Percentiles rank a stretch among this genome's conserved stretches.
Evolutionary conservation across 2,329 filamentous ascomycete species (phyloP).

Genomic region (Ceratocystis harringtonii): DNA sequence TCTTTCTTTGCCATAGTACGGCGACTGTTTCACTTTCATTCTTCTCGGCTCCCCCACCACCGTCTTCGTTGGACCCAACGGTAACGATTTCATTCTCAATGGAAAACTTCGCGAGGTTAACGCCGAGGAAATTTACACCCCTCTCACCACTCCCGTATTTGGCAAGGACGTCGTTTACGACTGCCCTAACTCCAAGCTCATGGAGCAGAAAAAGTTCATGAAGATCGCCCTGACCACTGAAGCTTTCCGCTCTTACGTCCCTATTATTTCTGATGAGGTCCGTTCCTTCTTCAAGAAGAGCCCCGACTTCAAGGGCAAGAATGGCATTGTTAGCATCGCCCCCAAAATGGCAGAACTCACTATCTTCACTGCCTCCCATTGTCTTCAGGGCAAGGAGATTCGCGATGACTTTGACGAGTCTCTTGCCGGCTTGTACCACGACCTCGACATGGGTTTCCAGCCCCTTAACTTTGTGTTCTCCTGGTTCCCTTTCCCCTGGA

Average conservation of each 20-base stretch:
- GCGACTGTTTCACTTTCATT: conserved; percentile 79
- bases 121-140: conserved; percentile 79
- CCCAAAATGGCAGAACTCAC: conserved; percentile 72
- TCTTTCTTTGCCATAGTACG: conserved; percentile 42
- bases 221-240: conserved; percentile 65
- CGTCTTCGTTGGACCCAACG: conserved; percentile 64
- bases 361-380: conserved; percentile 76
- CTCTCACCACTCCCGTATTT: conserved; percentile 58
- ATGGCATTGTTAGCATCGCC: conserved; percentile 56
- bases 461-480: conserved; percentile 83
- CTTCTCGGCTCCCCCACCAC: conserved; percentile 82
- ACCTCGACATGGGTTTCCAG: conserved; percentile 79
- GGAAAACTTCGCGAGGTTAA: conserved; percentile 81
- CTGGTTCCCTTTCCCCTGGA: conserved; percentile 80
- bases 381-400: conserved; percentile 71
- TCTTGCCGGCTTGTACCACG: conserved; percentile 71
- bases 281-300: conserved; percentile 55
- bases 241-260: conserved; percentile 60
- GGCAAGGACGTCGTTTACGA: conserved; percentile 81
- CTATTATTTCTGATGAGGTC: conserved; percentile 62
- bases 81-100: conserved; percentile 85
- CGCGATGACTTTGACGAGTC: conserved; percentile 65
- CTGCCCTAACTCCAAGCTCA: conserved; percentile 78
- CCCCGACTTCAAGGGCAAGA: conserved; percentile 49
- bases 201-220: conserved; percentile 96